phyloP scores from a whole-genome alignment of 2,329 filamentous ascomycete species.

The Fusarium austroafricanum region DNA sequence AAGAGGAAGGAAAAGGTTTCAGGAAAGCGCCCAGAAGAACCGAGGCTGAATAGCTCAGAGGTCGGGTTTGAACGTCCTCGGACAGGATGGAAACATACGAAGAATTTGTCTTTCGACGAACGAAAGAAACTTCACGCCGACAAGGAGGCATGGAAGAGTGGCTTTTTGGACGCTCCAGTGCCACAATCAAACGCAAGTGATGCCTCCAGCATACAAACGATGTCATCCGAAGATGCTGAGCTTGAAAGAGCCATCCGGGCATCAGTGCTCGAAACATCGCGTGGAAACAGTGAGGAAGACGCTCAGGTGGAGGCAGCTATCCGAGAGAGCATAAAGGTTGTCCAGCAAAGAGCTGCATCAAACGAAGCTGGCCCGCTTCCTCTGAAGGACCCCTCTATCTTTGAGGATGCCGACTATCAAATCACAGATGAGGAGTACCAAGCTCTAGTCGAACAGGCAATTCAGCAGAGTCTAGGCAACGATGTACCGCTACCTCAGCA shows the following conservation, averaged over 20 bases:
- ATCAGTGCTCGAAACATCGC: slow-evolving; percentile 77
- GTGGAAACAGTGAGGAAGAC: slow-evolving; percentile 76
- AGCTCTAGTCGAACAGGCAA: slow-evolving; percentile 65
- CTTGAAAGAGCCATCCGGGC: slow-evolving; percentile 78
- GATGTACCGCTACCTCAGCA: slow-evolving; percentile 36
- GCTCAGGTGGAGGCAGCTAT: slow-evolving; percentile 78
- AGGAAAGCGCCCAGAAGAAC: slow-evolving; percentile 47
- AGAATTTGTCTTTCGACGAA: slow-evolving; percentile 62
- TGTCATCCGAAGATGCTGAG: slow-evolving; percentile 62
- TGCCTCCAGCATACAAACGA: slow-evolving; percentile 20
- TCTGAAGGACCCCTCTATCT: slow-evolving; percentile 49
- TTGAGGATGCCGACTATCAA: slow-evolving; percentile 56
- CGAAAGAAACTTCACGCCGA: slow-evolving; percentile 62
- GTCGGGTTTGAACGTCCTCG: slow-evolving; percentile 48
- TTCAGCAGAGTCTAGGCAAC: slow-evolving; percentile 61
- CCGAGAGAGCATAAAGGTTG: slow-evolving; percentile 74
- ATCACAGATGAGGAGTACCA: slow-evolving; percentile 70
- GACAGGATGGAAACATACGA: slow-evolving; percentile 62
- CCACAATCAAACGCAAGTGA: slow-evolving; percentile 24
- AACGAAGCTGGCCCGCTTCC: slow-evolving; percentile 42
- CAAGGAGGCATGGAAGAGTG: slow-evolving; percentile 57
- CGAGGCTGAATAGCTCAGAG: slow-evolving; percentile 21
- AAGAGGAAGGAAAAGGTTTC: slow-evolving; percentile 60
- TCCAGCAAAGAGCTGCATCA: slow-evolving; percentile 50
- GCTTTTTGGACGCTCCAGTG: slow-evolving; percentile 33